Percentiles rank a stretch among this genome's conserved stretches.
Conservation (phyloP, 257 asterid genomes). For the Handroanthus guayacan region DNA sequence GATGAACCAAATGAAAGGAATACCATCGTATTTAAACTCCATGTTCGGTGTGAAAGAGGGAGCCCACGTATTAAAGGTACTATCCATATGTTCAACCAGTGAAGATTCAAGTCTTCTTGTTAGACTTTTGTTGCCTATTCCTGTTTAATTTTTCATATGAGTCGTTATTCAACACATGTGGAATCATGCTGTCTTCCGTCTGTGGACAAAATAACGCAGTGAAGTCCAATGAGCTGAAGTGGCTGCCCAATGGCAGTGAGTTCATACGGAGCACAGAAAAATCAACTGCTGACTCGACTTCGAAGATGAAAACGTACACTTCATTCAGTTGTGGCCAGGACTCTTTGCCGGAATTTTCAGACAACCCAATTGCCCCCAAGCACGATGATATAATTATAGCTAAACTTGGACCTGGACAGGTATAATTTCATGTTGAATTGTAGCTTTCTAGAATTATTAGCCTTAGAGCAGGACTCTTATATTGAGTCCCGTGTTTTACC, state of each 20-base stretch:
- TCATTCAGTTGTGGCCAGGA: conserved; percentile 82
- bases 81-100: conserved; percentile 19
- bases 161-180: conserved; percentile 30
- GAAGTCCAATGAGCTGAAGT: conserved; percentile 67
- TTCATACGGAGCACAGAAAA: conserved; percentile 51
- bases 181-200: conserved; percentile 14
- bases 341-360: conserved; percentile 59
- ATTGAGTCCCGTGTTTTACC: neutral
- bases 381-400: conserved; percentile 68
- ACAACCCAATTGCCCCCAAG: conserved; percentile 63
- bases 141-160: neutral
- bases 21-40: conserved; percentile 88
- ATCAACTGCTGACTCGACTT: conserved; percentile 45
- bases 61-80: conserved; percentile 65
- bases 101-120: conserved; percentile 6
- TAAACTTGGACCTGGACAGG: conserved; percentile 95
- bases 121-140: conserved; percentile 9
- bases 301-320: conserved; percentile 72
- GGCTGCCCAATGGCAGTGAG: conserved; percentile 92
- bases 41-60: conserved; percentile 62
- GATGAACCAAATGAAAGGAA: conserved; percentile 85
- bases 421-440: conserved; percentile 35
- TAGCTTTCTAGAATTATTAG: neutral
- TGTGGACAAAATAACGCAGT: conserved; percentile 52
- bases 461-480: neutral